phyloP scores from a whole-genome alignment of 2,329 filamentous ascomycete species.

The Penicillium sp. region DNA sequence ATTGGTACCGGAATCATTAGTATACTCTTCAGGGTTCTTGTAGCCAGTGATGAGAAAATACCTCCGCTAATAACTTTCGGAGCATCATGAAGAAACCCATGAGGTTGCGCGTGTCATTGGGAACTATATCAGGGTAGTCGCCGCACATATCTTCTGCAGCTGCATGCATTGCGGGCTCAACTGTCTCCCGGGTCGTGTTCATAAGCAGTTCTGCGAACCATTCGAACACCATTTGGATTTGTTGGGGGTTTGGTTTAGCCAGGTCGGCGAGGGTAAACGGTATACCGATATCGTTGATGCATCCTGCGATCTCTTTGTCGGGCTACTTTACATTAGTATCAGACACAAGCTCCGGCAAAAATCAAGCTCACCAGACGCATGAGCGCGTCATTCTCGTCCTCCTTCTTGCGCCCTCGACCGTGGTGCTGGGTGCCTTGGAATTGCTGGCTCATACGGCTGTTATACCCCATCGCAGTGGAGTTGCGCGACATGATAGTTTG shows the following conservation, averaged over 20 bases:
- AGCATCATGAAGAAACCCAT: constrained; percentile 94
- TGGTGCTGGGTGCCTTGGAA: constrained; percentile 50
- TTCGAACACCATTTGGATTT: constrained; percentile 97
- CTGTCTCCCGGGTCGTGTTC: constrained; percentile 87
- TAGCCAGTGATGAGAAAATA: constrained; percentile 23
- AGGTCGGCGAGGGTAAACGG: constrained; percentile 82
- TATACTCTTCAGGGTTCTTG: background rate
- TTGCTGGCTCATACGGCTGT: constrained; percentile 53
- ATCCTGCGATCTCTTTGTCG: constrained; percentile 83
- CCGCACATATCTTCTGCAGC: constrained; percentile 84
- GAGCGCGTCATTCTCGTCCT: constrained; percentile 57
- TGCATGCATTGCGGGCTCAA: constrained; percentile 92
- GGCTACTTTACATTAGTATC: constrained; percentile 43
- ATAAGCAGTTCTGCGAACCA: constrained; percentile 94
- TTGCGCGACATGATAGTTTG: background rate
- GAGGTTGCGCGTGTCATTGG: constrained; percentile 83
- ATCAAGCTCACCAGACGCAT: constrained; percentile 52
- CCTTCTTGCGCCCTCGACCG: constrained; percentile 52
- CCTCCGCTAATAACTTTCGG: constrained; percentile 70
- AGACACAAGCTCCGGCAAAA: background rate
- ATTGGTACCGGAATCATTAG: background rate
- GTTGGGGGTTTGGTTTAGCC: constrained; percentile 87
- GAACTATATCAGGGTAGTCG: constrained; percentile 78
- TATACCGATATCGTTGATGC: constrained; percentile 95
- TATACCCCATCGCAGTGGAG: constrained; percentile 47